phyloP scores from a whole-genome alignment of 2,329 filamentous ascomycete species.

The Hypomyces perniciosus region DNA sequence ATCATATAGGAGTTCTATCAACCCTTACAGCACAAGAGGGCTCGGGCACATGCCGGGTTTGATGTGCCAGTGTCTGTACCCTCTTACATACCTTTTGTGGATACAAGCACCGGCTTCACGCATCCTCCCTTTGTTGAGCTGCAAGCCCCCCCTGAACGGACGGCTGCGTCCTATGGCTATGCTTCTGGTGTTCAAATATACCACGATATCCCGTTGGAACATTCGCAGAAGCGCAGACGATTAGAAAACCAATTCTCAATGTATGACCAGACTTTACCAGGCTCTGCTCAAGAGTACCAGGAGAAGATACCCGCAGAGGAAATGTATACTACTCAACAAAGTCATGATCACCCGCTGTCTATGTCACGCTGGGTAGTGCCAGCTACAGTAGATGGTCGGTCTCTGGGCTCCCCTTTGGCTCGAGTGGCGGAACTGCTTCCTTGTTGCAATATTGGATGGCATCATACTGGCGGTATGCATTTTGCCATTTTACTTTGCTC shows the following conservation, averaged over 20 bases:
- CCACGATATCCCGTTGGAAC: slow-evolving; percentile 20
- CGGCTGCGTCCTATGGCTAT: slow-evolving; percentile 26
- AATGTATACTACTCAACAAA: slow-evolving; percentile 17
- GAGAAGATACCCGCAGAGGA: slow-evolving; percentile 26
- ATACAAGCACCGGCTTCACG: slow-evolving; percentile 19
- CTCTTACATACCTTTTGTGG: slow-evolving; percentile 16
- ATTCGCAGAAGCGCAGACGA: slow-evolving; percentile 28
- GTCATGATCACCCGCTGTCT: slow-evolving; percentile 16
- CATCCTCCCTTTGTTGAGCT: slow-evolving; percentile 22
- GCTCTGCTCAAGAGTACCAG: slow-evolving; percentile 22
- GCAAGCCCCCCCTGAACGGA: slow-evolving; percentile 22
- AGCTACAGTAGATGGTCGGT: slow-evolving; percentile 18
- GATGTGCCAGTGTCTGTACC: slow-evolving; percentile 19
- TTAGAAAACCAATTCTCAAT: slow-evolving; percentile 26
- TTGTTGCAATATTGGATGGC: slow-evolving; percentile 25
- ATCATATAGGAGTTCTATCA: slow-evolving; percentile 27
- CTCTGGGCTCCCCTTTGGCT: slow-evolving; percentile 21
- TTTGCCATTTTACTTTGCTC: neutral
- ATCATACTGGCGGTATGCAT: slow-evolving; percentile 27
- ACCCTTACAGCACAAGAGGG: slow-evolving; percentile 24
- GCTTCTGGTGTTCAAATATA: slow-evolving; percentile 27
- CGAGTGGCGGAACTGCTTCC: slow-evolving; percentile 26
- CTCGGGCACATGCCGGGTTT: slow-evolving; percentile 22
- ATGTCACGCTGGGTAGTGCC: slow-evolving; percentile 19
- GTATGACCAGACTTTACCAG: slow-evolving; percentile 19